Evolutionary conservation across 2,329 filamentous ascomycete genomes (phyloP).

Genomic region (Sarocladium strictum): DNA sequence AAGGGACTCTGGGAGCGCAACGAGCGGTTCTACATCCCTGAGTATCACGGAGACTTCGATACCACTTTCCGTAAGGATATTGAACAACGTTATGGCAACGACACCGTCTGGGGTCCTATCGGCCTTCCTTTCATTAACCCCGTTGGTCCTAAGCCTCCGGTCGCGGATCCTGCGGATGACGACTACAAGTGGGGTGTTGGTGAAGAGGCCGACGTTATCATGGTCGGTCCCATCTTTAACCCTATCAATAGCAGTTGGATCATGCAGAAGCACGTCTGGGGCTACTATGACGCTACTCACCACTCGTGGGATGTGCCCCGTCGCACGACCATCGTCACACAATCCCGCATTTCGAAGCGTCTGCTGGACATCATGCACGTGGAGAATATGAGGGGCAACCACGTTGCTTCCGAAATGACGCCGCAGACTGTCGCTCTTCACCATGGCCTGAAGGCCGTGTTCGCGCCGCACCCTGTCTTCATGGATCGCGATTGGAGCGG

Average conservation of each 20-base stretch:
- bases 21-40: constrained; percentile 67
- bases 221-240: constrained; percentile 75
- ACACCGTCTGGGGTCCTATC: constrained; percentile 62
- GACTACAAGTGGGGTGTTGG: constrained; percentile 71
- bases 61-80: constrained; percentile 61
- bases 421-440: constrained; percentile 67
- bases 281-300: constrained; percentile 50
- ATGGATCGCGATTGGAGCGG: constrained; percentile 68
- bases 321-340: constrained; percentile 72
- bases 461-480: constrained; percentile 72
- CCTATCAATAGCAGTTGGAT: constrained; percentile 68
- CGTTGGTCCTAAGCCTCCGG: constrained; percentile 58
- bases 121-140: constrained; percentile 55
- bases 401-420: constrained; percentile 77
- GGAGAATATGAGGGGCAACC: constrained; percentile 66
- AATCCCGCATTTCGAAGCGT: constrained; percentile 65
- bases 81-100: constrained; percentile 42
- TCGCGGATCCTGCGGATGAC: constrained; percentile 51
- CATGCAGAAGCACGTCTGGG: constrained; percentile 61
- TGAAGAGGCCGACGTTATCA: constrained; percentile 69
- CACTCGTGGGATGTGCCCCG: constrained; percentile 55
- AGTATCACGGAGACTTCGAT: constrained; percentile 60
- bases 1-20: constrained; percentile 70
- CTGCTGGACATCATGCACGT: constrained; percentile 72
- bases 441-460: constrained; percentile 74